phyloP scores from a whole-genome alignment of 495 filamentous ascomycete genomes.

The Delitschia confertaspora region DNA sequence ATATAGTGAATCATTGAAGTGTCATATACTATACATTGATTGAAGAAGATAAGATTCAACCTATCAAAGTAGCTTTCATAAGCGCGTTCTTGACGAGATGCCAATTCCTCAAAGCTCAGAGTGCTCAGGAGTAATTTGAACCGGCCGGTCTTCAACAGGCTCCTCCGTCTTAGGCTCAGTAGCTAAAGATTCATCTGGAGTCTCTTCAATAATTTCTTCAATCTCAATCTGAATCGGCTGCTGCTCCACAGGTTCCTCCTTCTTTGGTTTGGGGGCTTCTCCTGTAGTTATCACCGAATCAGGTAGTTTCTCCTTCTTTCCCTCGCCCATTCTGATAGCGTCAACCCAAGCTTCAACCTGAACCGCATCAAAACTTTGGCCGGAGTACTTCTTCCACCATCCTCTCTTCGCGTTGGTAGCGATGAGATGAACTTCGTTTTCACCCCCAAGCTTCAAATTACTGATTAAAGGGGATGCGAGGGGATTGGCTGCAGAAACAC shows the following conservation, averaged over 20 bases:
- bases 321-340: conserved; percentile 75
- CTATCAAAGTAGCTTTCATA: too few relatives aligned
- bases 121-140: conserved; percentile 7
- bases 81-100: not conserved
- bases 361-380: conserved; percentile 45
- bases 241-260: conserved; percentile 39
- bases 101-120: conserved; percentile 9
- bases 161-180: conserved; percentile 6
- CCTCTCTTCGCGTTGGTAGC: conserved; percentile 74
- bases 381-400: conserved; percentile 71
- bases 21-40: too few relatives aligned
- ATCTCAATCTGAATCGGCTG: conserved; percentile 27
- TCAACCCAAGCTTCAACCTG: conserved; percentile 81
- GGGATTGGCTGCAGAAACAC: conserved; percentile 55
- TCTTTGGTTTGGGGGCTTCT: conserved; percentile 8
- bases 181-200: too few relatives aligned
- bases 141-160: too few relatives aligned
- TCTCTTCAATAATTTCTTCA: conserved; percentile 10
- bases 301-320: conserved; percentile 70
- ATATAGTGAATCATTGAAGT: too few relatives aligned
- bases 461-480: conserved; percentile 48
- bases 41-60: too few relatives aligned
- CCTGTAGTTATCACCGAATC: conserved; percentile 40
- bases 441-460: conserved; percentile 48
- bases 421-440: conserved; percentile 51